These are phyloP conservation scores for Gamarada debralockiae DNA, from an alignment of 495 filamentous ascomycete species.

Conservation along the genomic window DNA sequence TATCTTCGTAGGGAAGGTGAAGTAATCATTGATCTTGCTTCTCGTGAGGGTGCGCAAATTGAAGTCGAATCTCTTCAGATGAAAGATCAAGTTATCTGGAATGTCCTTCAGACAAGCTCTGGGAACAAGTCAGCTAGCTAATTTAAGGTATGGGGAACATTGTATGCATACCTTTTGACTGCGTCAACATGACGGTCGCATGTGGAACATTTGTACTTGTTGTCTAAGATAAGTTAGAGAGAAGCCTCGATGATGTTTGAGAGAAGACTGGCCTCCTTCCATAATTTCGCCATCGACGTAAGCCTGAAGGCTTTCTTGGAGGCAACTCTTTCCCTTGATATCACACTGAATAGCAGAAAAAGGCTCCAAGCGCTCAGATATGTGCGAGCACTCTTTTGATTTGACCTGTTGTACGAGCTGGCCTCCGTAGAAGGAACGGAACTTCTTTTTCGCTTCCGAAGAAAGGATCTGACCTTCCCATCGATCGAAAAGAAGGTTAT, in stretches of 20 bases:
- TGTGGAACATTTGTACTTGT: constrained; percentile 95
- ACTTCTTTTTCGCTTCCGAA: constrained; percentile 62
- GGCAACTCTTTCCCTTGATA: constrained; percentile 83
- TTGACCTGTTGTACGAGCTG: constrained; percentile 92
- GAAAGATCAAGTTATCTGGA: constrained; percentile 92
- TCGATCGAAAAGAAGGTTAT: constrained; percentile 86
- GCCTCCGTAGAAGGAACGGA: constrained; percentile 85
- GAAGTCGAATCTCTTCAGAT: constrained; percentile 95
- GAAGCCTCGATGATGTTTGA: not conserved
- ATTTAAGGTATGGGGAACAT: not conserved
- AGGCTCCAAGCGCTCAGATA: constrained; percentile 83
- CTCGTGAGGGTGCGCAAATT: constrained; percentile 79
- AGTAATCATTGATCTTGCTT: constrained; percentile 94
- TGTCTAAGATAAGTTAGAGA: constrained; percentile 42
- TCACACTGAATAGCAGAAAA: constrained; percentile 97
- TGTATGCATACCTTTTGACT: constrained; percentile 65
- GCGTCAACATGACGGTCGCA: constrained; percentile 91
- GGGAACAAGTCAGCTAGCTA: not conserved
- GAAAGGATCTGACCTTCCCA: constrained; percentile 80
- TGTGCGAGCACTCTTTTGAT: constrained; percentile 89
- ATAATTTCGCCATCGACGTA: constrained; percentile 96
- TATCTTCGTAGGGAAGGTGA: constrained; percentile 78
- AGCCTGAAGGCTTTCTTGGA: constrained; percentile 85
- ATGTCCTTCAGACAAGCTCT: constrained; percentile 88
- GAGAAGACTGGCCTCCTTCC: constrained; percentile 68